Percentiles rank a stretch among this genome's conserved stretches.
phyloP scores from a whole-genome alignment of 306 rosid genomes.

The Leucaena leucocephala region DNA sequence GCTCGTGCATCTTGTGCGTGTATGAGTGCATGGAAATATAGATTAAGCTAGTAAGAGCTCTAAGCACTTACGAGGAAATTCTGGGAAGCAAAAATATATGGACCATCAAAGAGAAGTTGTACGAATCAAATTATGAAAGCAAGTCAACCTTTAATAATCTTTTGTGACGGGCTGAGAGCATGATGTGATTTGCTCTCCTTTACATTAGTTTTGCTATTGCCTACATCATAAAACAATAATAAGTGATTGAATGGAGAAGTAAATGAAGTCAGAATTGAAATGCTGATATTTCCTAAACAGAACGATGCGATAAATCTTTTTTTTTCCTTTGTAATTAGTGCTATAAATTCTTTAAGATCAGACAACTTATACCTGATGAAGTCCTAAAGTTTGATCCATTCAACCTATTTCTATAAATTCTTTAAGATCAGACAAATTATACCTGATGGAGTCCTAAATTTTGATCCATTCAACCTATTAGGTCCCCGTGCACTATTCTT shows the following conservation, averaged over 20 bases:
- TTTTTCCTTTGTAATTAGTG: neutral
- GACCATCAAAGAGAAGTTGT: slow-evolving; percentile 15
- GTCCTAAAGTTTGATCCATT: slow-evolving; percentile 29
- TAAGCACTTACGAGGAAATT: slow-evolving; percentile 13
- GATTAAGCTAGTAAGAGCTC: neutral
- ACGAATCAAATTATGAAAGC: slow-evolving; percentile 15
- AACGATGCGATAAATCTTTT: neutral
- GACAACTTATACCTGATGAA: slow-evolving; percentile 37
- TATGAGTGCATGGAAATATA: neutral
- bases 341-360: neutral
- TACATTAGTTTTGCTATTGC: slow-evolving; percentile 28
- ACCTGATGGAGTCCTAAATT: slow-evolving; percentile 42
- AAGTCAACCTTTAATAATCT: slow-evolving; percentile 67
- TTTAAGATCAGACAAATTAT: neutral
- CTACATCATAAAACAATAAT: slow-evolving; percentile 3
- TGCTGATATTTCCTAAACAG: neutral
- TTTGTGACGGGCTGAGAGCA: slow-evolving; percentile 77
- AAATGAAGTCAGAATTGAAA: neutral
- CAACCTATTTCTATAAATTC: neutral
- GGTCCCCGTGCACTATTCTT: neutral
- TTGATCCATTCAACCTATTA: slow-evolving; percentile 20
- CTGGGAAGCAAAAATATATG: neutral
- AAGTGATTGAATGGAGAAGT: neutral
- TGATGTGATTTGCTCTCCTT: slow-evolving; percentile 39
- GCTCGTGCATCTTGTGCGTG: neutral